These are phyloP conservation scores for Candida ficus DNA, from an alignment of 805 yeast genomes.

Conservation along the genomic window DNA sequence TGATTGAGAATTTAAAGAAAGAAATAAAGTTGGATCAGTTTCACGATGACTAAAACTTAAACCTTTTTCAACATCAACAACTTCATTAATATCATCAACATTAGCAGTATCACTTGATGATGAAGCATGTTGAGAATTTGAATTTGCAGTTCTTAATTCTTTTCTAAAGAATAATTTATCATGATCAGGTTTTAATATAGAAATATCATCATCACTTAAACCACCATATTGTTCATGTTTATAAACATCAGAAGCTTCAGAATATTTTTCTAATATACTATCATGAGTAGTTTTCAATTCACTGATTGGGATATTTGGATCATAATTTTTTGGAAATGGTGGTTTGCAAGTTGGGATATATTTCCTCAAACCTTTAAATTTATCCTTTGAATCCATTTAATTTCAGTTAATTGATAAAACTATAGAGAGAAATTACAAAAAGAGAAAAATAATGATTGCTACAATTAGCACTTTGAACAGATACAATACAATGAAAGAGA, in stretches of 20 bases:
- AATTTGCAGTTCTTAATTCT: neutral
- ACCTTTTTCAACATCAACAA: neutral
- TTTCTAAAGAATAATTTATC: neutral
- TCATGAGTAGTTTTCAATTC: too few relatives aligned
- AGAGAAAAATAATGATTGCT: too few relatives aligned
- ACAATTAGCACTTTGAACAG: too few relatives aligned
- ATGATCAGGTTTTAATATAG: slow-evolving; percentile 5
- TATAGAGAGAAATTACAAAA: too few relatives aligned
- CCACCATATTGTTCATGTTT: slow-evolving; percentile 10
- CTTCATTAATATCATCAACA: neutral
- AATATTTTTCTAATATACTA: neutral
- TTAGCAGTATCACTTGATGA: neutral
- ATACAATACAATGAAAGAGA: too few relatives aligned
- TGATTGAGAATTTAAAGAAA: neutral
- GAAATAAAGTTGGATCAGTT: neutral
- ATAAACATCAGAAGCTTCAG: slow-evolving; percentile 9
- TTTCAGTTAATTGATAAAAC: too few relatives aligned
- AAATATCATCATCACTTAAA: slow-evolving; percentile 16
- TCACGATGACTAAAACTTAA: too few relatives aligned
- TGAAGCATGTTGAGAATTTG: neutral
- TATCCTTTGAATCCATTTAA: too few relatives aligned
- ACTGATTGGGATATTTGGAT: too few relatives aligned
- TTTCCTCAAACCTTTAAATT: too few relatives aligned
- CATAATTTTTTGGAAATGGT: too few relatives aligned
- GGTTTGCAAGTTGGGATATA: too few relatives aligned